These are phyloP conservation scores for Chrysoporthe cubensis DNA, from an alignment of 2,329 filamentous ascomycete genomes.

Conservation along the genomic window DNA sequence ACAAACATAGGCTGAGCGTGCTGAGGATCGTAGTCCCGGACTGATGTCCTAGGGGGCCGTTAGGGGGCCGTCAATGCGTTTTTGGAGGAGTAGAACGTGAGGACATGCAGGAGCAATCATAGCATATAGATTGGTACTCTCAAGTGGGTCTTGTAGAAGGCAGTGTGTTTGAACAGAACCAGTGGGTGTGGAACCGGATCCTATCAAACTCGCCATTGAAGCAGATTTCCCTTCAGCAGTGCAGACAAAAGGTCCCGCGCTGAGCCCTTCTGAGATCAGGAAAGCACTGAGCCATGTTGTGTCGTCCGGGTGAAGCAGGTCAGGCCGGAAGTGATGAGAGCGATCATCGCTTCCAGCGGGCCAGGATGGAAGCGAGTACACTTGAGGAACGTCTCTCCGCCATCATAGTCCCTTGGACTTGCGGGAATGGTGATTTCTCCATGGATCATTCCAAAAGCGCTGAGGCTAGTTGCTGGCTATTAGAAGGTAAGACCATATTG, in stretches of 20 bases:
- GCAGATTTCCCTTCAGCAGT: background rate
- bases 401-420: background rate
- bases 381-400: background rate
- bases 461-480: background rate
- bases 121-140: background rate
- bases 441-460: background rate
- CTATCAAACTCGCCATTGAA: background rate
- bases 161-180: background rate
- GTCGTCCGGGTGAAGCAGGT: background rate
- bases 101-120: background rate
- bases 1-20: background rate
- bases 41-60: background rate
- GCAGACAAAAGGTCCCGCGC: background rate
- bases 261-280: background rate
- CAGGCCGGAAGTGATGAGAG: background rate
- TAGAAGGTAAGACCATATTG: background rate
- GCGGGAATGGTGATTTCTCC: background rate
- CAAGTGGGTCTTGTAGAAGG: background rate
- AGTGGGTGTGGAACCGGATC: background rate
- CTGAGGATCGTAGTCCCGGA: background rate
- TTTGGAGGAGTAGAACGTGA: background rate
- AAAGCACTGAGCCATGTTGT: background rate
- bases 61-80: background rate
- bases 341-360: background rate
- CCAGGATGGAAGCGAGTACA: background rate